Percentiles rank a stretch among this genome's conserved stretches.
Conservation (phyloP, 257 asterid genomes). For the Echites panduratus region DNA sequence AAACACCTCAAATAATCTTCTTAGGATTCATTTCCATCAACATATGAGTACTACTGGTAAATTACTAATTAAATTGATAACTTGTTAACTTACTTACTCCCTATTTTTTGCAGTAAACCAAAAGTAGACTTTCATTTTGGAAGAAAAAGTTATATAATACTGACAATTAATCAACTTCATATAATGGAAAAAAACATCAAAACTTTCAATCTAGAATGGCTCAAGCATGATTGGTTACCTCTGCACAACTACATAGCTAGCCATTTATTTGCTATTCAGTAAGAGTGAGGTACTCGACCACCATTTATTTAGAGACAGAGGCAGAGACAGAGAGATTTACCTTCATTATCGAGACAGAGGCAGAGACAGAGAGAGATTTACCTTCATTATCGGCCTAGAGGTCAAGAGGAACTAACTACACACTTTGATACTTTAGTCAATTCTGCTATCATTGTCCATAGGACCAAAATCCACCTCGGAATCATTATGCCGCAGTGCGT, state of each 20-base stretch:
- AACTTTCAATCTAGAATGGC: background rate
- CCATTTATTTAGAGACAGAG: no score
- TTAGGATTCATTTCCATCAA: background rate
- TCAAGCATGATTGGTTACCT: background rate
- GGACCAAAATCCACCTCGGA: slow-evolving; percentile 5
- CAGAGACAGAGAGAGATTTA: background rate
- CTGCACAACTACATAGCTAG: background rate
- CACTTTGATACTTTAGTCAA: background rate
- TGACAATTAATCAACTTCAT: background rate
- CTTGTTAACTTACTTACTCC: background rate
- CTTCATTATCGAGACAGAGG: background rate
- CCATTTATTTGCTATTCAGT: background rate
- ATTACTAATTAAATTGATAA: no score
- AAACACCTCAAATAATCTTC: background rate
- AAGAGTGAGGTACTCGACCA: background rate
- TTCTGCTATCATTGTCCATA: slow-evolving; percentile 1
- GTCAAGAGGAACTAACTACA: background rate
- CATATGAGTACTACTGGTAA: background rate
- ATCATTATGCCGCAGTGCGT: slow-evolving; percentile 23
- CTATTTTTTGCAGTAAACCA: no score
- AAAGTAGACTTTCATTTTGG: background rate
- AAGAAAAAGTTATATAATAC: no score
- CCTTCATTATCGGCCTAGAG: background rate
- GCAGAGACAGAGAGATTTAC: background rate
- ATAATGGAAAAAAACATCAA: background rate